These are phyloP conservation scores for Penicillium salamii DNA, from an alignment of 495 filamentous ascomycete species.

Conservation along the genomic window DNA sequence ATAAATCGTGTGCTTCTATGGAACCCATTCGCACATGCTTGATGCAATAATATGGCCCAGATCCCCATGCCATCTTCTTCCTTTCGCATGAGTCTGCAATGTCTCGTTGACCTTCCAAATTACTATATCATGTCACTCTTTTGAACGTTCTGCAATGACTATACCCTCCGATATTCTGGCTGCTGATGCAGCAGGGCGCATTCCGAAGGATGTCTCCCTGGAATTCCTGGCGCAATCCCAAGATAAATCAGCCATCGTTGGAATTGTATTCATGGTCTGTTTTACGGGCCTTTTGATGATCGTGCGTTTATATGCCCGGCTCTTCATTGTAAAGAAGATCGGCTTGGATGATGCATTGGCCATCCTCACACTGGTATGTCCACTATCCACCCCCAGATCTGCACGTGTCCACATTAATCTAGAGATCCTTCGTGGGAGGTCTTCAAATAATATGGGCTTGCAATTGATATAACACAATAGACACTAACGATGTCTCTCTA, in stretches of 20 bases:
- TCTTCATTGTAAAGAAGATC: constrained; percentile 30
- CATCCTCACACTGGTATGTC: constrained; percentile 32
- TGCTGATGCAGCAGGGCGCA: constrained; percentile 27
- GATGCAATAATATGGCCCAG: not conserved
- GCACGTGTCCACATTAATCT: constrained; percentile 5
- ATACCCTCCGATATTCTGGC: constrained; percentile 29
- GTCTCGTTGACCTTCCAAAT: not conserved
- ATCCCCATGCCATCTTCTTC: not conserved
- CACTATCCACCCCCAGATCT: constrained; percentile 5
- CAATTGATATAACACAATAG: not conserved
- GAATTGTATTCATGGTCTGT: constrained; percentile 37
- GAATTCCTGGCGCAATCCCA: constrained; percentile 39
- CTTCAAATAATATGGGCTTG: no score
- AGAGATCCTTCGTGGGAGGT: not conserved
- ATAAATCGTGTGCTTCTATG: no score
- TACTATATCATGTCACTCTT: constrained; percentile 5
- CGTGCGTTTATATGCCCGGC: constrained; percentile 33
- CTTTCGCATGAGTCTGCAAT: not conserved
- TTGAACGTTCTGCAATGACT: constrained; percentile 20
- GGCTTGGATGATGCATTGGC: constrained; percentile 38
- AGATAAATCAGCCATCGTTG: constrained; percentile 35
- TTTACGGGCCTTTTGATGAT: constrained; percentile 30
- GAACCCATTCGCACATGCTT: not conserved
- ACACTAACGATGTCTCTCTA: constrained; percentile 2
- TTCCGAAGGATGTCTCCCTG: constrained; percentile 31